Evolutionary conservation across 1,284 basidiomycete species (phyloP).

Genomic region (Sparassis latifolia): DNA sequence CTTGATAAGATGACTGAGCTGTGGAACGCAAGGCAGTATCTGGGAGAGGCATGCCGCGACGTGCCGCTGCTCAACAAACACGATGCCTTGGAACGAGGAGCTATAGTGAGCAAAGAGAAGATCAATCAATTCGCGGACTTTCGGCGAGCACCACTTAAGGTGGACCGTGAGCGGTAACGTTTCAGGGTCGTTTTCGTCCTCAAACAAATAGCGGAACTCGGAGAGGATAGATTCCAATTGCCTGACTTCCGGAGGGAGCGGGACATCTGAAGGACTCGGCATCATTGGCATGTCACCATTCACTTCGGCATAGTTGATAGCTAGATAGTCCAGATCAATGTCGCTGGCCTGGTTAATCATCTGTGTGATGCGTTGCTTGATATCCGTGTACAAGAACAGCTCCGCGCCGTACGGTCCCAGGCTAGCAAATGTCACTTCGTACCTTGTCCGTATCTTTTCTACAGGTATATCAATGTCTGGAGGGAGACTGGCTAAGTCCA

Average conservation of each 20-base stretch:
- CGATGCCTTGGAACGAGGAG: constrained; percentile 65
- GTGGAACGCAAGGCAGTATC: constrained; percentile 53
- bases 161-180: constrained; percentile 36
- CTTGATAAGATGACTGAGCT: constrained; percentile 48
- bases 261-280: constrained; percentile 6
- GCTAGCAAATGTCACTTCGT: constrained; percentile 47
- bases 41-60: constrained; percentile 65
- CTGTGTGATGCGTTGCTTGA: constrained; percentile 41
- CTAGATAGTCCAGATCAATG: constrained; percentile 15
- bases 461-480: constrained; percentile 43
- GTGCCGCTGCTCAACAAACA: constrained; percentile 81
- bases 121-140: constrained; percentile 55
- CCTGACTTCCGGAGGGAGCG: constrained; percentile 32
- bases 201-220: constrained; percentile 48
- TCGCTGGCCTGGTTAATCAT: constrained; percentile 26
- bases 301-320: constrained; percentile 10
- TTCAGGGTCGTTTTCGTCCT: constrained; percentile 20
- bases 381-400: constrained; percentile 55
- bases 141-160: constrained; percentile 64
- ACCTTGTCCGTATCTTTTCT: constrained; percentile 50
- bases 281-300: constrained; percentile 5
- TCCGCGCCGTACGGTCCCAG: constrained; percentile 53
- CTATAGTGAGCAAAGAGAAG: constrained; percentile 51
- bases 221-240: constrained; percentile 44
- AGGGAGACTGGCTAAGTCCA: constrained; percentile 40